Evolutionary conservation across 805 yeast species (phyloP), one percentile per base, ranked within the genome.

Genomic region (Wickerhamomyces chambardii): DNA sequence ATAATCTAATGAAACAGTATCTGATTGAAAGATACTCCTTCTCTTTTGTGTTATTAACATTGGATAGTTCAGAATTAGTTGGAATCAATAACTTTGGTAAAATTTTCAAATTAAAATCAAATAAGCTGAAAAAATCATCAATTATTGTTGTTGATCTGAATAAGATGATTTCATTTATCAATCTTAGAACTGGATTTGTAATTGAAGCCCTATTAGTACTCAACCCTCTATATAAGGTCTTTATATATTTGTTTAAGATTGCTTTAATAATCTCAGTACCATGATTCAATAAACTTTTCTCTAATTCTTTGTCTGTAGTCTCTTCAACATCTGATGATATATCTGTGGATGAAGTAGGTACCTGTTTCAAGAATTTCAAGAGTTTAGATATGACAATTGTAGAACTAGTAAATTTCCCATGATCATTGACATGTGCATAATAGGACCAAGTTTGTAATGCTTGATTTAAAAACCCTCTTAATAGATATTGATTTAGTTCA

Each of bases 171-270:
- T 70, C 68, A 15, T 58, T 60, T 43, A 90, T 53, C 9, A 87
- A 47, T 30, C 70, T 55, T n/a, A 86, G 52, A 4, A 70, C 66
- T 1, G 92, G 82, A 36, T 72, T 75, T 0, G 89, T 75, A 1
- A 69, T 50, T 2, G 73, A 63, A 0, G 83, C 74, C 42, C 78
- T 72, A 41, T 66, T 56, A 36, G 73, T 68, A 40, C 69, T 71
- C 28, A 87, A 59, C 15, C 82, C 77, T 45, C 94, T 64, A 55
- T 82, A 84, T 3, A 87, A 59, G 7, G 76, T 68, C 45, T 79
- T 83, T 30, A 70, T 52, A 50, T 83, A 74, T 32, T 66, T 68
- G 2, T 66, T 59, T 9, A 86, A 52, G 4, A 87, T 58, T 12
- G 69, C 68, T 34, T 66, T 66, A 37, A 79, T 67, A 17, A 78